phyloP scores from a whole-genome alignment of 352 stramenopile genomes.

The Elongisporangium anandrum region DNA sequence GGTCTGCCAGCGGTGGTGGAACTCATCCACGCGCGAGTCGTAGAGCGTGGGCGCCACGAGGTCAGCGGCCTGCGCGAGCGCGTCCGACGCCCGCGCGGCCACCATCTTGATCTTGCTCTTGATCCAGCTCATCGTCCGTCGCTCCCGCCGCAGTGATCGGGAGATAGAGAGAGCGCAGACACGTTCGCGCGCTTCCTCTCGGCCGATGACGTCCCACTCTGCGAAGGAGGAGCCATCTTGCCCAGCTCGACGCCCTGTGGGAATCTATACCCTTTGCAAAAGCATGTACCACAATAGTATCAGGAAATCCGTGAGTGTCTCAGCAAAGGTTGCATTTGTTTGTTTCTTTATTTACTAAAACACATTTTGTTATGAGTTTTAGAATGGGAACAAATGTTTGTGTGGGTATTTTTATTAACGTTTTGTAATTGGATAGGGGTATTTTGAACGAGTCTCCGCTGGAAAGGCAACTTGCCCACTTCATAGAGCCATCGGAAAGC shows the following conservation, averaged over 20 bases:
- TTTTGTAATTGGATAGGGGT: not conserved
- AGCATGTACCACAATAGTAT: not conserved
- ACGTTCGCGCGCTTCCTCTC: not conserved
- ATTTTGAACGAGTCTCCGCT: not conserved
- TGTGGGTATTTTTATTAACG: not conserved
- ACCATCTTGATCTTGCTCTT: conserved; percentile 77
- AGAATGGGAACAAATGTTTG: not conserved
- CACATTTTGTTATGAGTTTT: not conserved
- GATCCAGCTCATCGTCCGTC: conserved; percentile 50
- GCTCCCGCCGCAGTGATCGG: not conserved
- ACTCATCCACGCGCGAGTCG: conserved; percentile 79
- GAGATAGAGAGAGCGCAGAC: not conserved
- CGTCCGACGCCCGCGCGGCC: conserved; percentile 64
- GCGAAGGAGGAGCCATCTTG: not conserved
- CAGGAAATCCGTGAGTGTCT: not conserved
- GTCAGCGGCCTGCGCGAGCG: conserved; percentile 70
- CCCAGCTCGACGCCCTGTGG: not conserved
- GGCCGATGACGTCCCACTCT: not conserved
- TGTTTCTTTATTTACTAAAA: not conserved
- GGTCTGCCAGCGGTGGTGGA: conserved; percentile 79
- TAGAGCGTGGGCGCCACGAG: conserved; percentile 79
- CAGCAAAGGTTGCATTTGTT: not conserved
- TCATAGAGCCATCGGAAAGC: not conserved
- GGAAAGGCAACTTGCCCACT: not conserved
- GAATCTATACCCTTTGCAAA: not conserved